Base-by-base conservation (phyloP, 2,329 filamentous ascomycete species). In the Stemphylium beticola region DNA sequence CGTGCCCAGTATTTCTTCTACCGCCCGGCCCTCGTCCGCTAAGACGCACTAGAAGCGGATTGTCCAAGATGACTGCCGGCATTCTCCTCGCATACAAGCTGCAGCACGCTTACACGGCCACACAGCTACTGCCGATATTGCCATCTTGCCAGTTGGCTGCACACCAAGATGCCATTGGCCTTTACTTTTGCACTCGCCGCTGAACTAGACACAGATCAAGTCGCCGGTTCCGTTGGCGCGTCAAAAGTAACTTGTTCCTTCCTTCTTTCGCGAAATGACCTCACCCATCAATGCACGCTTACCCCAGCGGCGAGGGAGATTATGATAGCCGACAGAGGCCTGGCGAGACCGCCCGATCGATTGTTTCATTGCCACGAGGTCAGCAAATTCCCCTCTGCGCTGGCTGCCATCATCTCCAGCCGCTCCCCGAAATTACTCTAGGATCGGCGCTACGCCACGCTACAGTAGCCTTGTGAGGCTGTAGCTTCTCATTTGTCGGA, bases 381-480 rank as follows among this genome's bases (percentile, higher is more conserved):
- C n/a, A 29, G 36, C 44, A 44, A 49, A 40, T 49, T 58, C n/a
- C 43, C 49, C 36, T 43, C 38, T 40, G 46, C 33, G 55, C 58
- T 48, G 46, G 49, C 33, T 53, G 45, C 39, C 60, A 59, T 57
- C 61, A 53, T 57, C 53, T 50, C 52, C 49, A 48, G 49, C 46
- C 56, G 57, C 57, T 53, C 55, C 55, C 52, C 49, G 55, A 67
- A 62, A 67, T 67, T 63, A 53, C 57, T 41, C 40, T 47, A 60
- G 60, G 60, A 65, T 65, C 60, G 46, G n/a, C 20, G 24, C 36
- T 20, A 14, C 29, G 14, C 17, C 60, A 39, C 56, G 37, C 53
- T 57, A 53, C 51, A 34, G 55, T 57, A 61, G 60, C 57, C 60
- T 58, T 62, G 60, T 38, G 37, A 44, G 29, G 40, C 26, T 4